Evolutionary conservation across 2,329 filamentous ascomycete species (phyloP).

Genomic region (Fusarium albosuccineum): DNA sequence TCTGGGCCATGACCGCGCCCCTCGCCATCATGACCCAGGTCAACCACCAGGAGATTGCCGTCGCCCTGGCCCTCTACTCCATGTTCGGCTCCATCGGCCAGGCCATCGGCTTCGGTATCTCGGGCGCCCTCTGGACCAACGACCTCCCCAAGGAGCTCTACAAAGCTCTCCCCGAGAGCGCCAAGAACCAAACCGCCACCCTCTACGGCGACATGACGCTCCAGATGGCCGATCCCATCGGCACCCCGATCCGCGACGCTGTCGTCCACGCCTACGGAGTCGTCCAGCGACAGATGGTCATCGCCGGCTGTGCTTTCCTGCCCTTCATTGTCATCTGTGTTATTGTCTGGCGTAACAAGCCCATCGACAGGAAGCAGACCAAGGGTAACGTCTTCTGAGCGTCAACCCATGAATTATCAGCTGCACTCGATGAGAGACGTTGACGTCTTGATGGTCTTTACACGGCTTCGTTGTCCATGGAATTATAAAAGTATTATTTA

Average conservation of each 20-base stretch:
- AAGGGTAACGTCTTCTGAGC: conserved; percentile 65
- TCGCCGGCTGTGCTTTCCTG: conserved; percentile 52
- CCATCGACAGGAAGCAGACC: conserved; percentile 62
- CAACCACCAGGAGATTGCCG: conserved; percentile 50
- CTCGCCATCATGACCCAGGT: conserved; percentile 49
- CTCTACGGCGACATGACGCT: conserved; percentile 68
- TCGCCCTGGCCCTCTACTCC: conserved; percentile 48
- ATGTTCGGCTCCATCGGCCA: conserved; percentile 49
- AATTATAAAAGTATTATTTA: conserved; percentile 1
- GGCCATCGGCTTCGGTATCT: conserved; percentile 50
- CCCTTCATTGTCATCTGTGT: conserved; percentile 53
- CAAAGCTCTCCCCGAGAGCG: conserved; percentile 61
- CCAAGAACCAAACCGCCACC: conserved; percentile 53
- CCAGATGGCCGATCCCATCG: conserved; percentile 65
- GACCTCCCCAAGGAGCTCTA: conserved; percentile 58
- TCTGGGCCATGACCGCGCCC: conserved; percentile 57
- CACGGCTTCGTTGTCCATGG: not conserved
- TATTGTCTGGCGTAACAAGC: conserved; percentile 63
- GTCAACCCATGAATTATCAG: not conserved
- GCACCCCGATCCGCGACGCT: conserved; percentile 60
- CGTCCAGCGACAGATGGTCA: conserved; percentile 63
- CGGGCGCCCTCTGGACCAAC: conserved; percentile 50
- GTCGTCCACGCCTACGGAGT: conserved; percentile 71
- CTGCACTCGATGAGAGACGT: not conserved
- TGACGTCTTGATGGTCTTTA: not conserved